Percentiles rank a stretch among this genome's conserved stretches.
Evolutionary conservation across 2,329 filamentous ascomycete genomes (phyloP).

Genomic region (Thelonectria olida): DNA sequence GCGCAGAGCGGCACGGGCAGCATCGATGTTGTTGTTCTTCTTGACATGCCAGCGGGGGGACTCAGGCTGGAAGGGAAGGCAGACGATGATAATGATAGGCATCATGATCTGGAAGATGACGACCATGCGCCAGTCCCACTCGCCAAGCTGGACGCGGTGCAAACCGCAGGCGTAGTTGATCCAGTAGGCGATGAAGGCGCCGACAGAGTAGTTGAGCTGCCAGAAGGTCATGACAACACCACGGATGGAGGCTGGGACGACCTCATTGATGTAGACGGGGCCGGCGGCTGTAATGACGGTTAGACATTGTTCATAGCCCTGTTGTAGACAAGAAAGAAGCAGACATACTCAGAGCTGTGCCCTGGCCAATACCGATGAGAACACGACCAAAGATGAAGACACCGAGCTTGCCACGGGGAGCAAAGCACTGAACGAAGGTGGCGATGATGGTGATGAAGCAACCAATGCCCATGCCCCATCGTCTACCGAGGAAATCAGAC

Average conservation of each 20-base stretch:
- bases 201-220: conserved; percentile 73
- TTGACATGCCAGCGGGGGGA: conserved; percentile 75
- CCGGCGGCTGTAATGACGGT: conserved; percentile 60
- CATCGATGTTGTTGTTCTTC: conserved; percentile 66
- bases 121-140: conserved; percentile 80
- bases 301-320: neutral
- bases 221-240: conserved; percentile 74
- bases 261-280: conserved; percentile 76
- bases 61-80: conserved; percentile 74
- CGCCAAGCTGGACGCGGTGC: conserved; percentile 63
- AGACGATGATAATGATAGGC: conserved; percentile 67
- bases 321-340: neutral
- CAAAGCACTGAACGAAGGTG: conserved; percentile 74
- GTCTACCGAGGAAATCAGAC: conserved; percentile 69
- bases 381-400: conserved; percentile 75
- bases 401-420: conserved; percentile 67
- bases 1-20: conserved; percentile 66
- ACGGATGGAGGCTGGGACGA: conserved; percentile 70
- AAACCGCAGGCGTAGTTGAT: conserved; percentile 71
- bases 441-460: conserved; percentile 72
- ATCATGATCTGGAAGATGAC: conserved; percentile 79
- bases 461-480: conserved; percentile 71
- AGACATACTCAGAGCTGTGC: conserved; percentile 64
- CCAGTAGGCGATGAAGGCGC: conserved; percentile 61
- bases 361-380: conserved; percentile 75